A percentile compares a stretch with the other conserved stretches of the same genome.
Conservation (phyloP, 106 monocot genomes). For the Allium cepa region DNA sequence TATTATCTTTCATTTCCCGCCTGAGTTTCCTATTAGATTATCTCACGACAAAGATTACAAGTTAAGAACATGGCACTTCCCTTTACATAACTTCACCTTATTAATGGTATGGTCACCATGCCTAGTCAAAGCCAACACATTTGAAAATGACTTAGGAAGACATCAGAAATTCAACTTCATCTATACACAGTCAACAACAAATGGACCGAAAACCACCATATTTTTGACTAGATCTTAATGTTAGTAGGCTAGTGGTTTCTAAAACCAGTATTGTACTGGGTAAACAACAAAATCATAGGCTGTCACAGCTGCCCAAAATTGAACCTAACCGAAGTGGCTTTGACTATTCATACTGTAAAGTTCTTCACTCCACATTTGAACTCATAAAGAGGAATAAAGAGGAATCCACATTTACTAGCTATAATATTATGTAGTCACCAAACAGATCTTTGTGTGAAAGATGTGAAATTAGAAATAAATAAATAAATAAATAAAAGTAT, state of each 20-base stretch:
- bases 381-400: slow-evolving; percentile 23
- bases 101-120: slow-evolving; percentile 38
- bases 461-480: too few relatives aligned
- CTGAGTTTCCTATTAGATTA: slow-evolving; percentile 15
- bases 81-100: slow-evolving; percentile 30
- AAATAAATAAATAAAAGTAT: too few relatives aligned
- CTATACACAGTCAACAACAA: slow-evolving; percentile 66
- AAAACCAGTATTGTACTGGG: slow-evolving; percentile 73
- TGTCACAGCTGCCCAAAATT: slow-evolving; percentile 59
- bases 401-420: slow-evolving; percentile 22
- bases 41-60: slow-evolving; percentile 21
- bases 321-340: slow-evolving; percentile 40
- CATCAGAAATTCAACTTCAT: slow-evolving; percentile 29
- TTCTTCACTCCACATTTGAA: slow-evolving; percentile 18
- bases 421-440: too few relatives aligned
- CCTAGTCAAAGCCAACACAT: slow-evolving; percentile 20
- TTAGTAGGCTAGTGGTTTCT: slow-evolving; percentile 76
- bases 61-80: slow-evolving; percentile 21
- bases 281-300: slow-evolving; percentile 37
- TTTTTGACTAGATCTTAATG: slow-evolving; percentile 53
- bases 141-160: slow-evolving; percentile 1
- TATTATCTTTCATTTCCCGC: background rate
- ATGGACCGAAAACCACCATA: slow-evolving; percentile 39
- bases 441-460: too few relatives aligned
- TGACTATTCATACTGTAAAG: slow-evolving; percentile 26